Evolutionary conservation across 257 asterid genomes (phyloP).

Genomic region (Scutellaria galericulata): DNA sequence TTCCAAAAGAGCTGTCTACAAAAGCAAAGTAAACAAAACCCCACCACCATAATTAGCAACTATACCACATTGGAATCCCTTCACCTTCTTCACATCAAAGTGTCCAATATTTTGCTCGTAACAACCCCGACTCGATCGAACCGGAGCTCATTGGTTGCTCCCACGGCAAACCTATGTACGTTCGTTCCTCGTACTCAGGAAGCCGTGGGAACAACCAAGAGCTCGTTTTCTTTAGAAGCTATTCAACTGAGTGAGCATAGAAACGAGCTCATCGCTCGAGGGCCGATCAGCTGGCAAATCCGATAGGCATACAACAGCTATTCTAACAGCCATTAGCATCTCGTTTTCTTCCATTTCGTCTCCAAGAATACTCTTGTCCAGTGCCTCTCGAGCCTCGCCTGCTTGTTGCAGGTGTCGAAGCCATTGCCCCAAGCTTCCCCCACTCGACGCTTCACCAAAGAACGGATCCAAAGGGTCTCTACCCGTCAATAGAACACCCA

Average conservation of each 20-base stretch:
- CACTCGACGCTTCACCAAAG: conserved; percentile 55
- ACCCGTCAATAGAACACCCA: conserved; percentile 80
- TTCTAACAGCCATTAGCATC: conserved; percentile 89
- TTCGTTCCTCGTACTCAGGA: conserved; percentile 16
- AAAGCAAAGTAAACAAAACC: conserved; percentile 28
- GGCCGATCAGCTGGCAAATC: conserved; percentile 93
- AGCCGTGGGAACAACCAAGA: conserved; percentile 63
- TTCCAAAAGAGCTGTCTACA: conserved; percentile 3
- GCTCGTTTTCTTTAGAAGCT: conserved; percentile 62
- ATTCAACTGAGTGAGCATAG: conserved; percentile 90
- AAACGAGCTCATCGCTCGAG: conserved; percentile 90
- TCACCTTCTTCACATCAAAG: conserved; percentile 12
- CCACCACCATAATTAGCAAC: conserved; percentile 28
- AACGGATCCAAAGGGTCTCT: conserved; percentile 74
- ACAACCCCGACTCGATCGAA: background rate
- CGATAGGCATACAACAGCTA: conserved; percentile 83
- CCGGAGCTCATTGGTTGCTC: conserved; percentile 53
- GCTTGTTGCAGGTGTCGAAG: conserved; percentile 77
- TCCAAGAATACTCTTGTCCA: conserved; percentile 79
- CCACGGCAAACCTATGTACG: conserved; percentile 46
- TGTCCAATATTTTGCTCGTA: background rate
- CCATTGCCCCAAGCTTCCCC: conserved; percentile 89
- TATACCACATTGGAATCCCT: background rate
- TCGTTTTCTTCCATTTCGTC: conserved; percentile 87
- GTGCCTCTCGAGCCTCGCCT: conserved; percentile 78